Evolutionary conservation across 495 filamentous ascomycete species (phyloP).

Genomic region (Aspergillus kassunensis): DNA sequence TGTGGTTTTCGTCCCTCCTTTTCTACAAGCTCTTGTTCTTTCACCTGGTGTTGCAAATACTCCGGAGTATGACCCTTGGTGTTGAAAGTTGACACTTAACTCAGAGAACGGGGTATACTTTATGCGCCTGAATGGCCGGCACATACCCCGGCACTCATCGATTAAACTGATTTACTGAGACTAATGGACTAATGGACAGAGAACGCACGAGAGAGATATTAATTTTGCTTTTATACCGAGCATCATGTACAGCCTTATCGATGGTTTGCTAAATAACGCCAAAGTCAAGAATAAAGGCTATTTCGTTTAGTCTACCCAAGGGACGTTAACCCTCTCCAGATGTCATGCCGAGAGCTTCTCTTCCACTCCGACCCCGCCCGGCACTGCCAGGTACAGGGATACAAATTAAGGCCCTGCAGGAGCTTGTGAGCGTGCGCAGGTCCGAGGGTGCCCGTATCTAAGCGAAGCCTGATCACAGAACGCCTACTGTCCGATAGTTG

Average conservation of each 20-base stretch:
- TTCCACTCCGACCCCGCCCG: slow-evolving; percentile 5
- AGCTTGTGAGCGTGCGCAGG: slow-evolving; percentile 11
- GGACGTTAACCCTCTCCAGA: slow-evolving; percentile 1
- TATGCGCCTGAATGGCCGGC: too few relatives aligned
- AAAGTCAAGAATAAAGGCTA: slow-evolving; percentile 12
- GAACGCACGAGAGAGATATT: slow-evolving; percentile 6
- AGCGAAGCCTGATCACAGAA: slow-evolving; percentile 17
- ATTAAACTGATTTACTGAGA: not conserved
- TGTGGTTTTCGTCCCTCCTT: too few relatives aligned
- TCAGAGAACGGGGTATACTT: too few relatives aligned
- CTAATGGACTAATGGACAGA: not conserved
- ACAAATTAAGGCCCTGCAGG: slow-evolving; percentile 10
- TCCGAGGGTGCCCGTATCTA: slow-evolving; percentile 8
- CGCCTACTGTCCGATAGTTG: slow-evolving; percentile 18
- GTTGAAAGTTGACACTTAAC: too few relatives aligned
- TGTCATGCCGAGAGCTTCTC: slow-evolving; percentile 3
- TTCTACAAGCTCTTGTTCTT: not conserved
- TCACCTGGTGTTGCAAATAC: too few relatives aligned
- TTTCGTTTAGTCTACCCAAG: slow-evolving; percentile 7
- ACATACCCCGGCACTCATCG: too few relatives aligned
- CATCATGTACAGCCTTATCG: slow-evolving; percentile 4
- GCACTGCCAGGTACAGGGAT: not conserved
- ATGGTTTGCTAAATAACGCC: slow-evolving; percentile 17
- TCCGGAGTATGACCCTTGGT: too few relatives aligned
- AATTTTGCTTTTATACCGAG: slow-evolving; percentile 19